A percentile compares a stretch with the other conserved stretches of the same genome.
Conservation (phyloP, 345 rosid genomes). For the Microcos paniculata region DNA sequence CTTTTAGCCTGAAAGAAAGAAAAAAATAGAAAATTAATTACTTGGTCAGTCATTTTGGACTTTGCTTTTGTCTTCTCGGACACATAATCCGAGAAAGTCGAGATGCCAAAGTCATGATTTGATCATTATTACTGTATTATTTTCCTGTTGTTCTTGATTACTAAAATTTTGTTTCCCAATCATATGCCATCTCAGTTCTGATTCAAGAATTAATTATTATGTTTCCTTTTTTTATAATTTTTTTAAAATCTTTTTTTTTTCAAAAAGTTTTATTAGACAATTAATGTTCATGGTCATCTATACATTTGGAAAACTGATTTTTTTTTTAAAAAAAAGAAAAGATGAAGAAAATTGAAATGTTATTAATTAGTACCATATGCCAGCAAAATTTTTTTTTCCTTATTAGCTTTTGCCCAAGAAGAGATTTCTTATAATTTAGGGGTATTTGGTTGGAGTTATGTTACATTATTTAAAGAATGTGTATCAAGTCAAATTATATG, state of each 20-base stretch:
- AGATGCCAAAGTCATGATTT: slow-evolving; percentile 22
- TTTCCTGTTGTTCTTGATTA: neutral
- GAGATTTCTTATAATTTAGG: too few relatives aligned
- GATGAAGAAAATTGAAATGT: neutral
- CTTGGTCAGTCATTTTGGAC: neutral
- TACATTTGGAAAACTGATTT: too few relatives aligned
- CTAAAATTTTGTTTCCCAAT: neutral
- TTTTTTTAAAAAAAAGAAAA: too few relatives aligned
- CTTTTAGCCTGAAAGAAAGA: neutral
- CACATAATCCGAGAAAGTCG: slow-evolving; percentile 14
- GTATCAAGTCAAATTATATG: too few relatives aligned
- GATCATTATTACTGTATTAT: slow-evolving; percentile 7
- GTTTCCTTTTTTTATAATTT: neutral
- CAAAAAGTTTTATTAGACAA: too few relatives aligned
- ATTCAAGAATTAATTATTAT: neutral
- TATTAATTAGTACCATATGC: too few relatives aligned
- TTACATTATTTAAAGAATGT: too few relatives aligned
- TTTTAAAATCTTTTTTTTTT: neutral
- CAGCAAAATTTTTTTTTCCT: too few relatives aligned
- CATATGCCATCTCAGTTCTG: slow-evolving; percentile 6
- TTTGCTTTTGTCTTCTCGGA: slow-evolving; percentile 12
- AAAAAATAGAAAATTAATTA: neutral
- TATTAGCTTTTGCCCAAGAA: too few relatives aligned
- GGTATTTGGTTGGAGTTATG: too few relatives aligned
- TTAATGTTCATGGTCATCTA: too few relatives aligned